Evolutionary conservation across 805 yeast species (phyloP), one percentile per base, ranked within the genome.

Genomic region (Teunomyces kruisii): DNA sequence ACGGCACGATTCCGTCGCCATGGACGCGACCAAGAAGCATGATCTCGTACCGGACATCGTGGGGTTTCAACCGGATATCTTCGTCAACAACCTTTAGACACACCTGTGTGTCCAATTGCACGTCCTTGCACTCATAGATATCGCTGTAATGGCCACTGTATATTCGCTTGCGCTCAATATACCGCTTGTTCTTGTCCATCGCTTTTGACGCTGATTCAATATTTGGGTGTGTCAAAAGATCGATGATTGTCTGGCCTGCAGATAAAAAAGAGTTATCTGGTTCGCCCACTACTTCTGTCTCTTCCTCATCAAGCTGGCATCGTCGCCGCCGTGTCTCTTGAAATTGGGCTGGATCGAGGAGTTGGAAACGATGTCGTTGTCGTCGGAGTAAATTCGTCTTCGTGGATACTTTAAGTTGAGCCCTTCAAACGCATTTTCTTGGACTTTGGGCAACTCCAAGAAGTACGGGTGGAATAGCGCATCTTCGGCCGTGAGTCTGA

Each of bases 351-450:
- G 61, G 27, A 46, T 48, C 27, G 56, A 45, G 29, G 46, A 54
- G 46, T 60, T 65, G 41, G 64, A 72, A 50, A 63, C 59, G 40
- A 89, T 88, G 64, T 90, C 96, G 53, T 82, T 83, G 61, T 90
- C 96, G 56, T 88, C 95, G 15, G 88, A 84, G 54, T 88, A 88
- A 26, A 92, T 89, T 54, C 96, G 78, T 52, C 99, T 74, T 27
- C 82, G 78, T 2, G 99, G 98, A 59, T 94, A 94, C 52, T 80
- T 83, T 57, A 82, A 75, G 31, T 73, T 76, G 46, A 84, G 77
- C 1, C 87, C 86, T 48, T 84, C 89, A 64, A 94, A 94, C 1
- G 94, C 92, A 57, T 89, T 88, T 19, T 76, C 83, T 14, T 76
- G 68, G 0, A 89, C 89, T 52, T 72, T 73, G 0, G 95, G 88